Conservation (phyloP, 768 basidiomycete genomes). For the Tylopilus subfusipes region DNA sequence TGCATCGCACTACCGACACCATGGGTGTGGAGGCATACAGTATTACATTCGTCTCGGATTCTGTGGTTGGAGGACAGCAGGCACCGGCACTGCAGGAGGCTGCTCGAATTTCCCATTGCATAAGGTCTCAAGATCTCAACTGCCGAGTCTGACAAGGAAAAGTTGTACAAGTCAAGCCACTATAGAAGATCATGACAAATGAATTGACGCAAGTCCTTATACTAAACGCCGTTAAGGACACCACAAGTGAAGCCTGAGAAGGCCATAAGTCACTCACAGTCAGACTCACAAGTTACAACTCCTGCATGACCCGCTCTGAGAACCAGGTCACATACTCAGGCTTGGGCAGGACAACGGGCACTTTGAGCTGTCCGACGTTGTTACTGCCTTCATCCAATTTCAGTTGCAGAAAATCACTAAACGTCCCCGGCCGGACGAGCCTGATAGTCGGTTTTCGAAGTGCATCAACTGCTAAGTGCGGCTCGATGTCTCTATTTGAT, state of each 20-base stretch:
- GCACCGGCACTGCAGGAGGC: too few relatives aligned
- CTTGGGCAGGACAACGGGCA: slow-evolving; percentile 21
- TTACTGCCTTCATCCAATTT: slow-evolving; percentile 11
- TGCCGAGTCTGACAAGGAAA: too few relatives aligned
- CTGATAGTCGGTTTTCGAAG: slow-evolving; percentile 22
- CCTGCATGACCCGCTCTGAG: slow-evolving; percentile 10
- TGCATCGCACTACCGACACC: too few relatives aligned
- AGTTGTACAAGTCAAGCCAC: too few relatives aligned
- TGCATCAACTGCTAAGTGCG: background rate
- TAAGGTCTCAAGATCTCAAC: too few relatives aligned
- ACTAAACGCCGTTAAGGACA: background rate
- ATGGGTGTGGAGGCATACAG: too few relatives aligned
- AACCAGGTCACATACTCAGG: slow-evolving; percentile 12
- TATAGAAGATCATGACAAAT: too few relatives aligned
- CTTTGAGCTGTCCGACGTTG: slow-evolving; percentile 15
- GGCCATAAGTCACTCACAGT: background rate
- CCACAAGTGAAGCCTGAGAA: too few relatives aligned
- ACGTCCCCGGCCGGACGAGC: slow-evolving; percentile 20
- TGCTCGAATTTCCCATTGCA: too few relatives aligned
- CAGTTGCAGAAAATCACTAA: slow-evolving; percentile 19
- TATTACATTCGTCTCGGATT: too few relatives aligned
- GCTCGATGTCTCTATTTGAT: background rate
- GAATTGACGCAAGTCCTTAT: too few relatives aligned
- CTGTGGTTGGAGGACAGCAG: too few relatives aligned
- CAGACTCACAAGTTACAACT: slow-evolving; percentile 1